phyloP scores from a whole-genome alignment of 352 stramenopile genomes.

The Phytophthora crassamura region DNA sequence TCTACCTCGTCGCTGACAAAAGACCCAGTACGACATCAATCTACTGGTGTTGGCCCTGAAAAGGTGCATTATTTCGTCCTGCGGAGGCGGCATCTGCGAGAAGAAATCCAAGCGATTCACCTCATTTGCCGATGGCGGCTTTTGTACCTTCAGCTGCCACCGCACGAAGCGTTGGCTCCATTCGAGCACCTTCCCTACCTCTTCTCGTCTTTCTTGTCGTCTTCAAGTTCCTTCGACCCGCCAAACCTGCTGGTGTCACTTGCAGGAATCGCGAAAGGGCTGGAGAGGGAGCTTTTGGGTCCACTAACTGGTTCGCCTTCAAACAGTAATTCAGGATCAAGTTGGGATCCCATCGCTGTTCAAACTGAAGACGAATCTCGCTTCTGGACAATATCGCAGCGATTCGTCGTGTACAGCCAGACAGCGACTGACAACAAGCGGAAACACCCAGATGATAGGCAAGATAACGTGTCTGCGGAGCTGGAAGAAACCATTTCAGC shows the following conservation, averaged over 20 bases:
- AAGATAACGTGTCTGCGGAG: not conserved
- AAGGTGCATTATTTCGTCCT: constrained; percentile 63
- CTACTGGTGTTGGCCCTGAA: not conserved
- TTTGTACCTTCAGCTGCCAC: constrained; percentile 52
- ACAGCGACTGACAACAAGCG: not conserved
- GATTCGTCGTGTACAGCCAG: constrained; percentile 33
- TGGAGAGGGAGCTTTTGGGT: constrained; percentile 27
- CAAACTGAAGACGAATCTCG: constrained; percentile 14
- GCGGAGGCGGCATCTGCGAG: constrained; percentile 35
- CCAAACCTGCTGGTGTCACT: constrained; percentile 41
- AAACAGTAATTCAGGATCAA: not conserved
- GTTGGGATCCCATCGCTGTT: constrained; percentile 10
- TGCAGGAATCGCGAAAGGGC: constrained; percentile 41
- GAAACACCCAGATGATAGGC: not conserved
- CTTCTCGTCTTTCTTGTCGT: constrained; percentile 40
- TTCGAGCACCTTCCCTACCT: constrained; percentile 62
- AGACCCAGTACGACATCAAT: not conserved
- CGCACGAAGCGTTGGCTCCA: constrained; percentile 52
- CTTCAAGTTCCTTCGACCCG: constrained; percentile 22
- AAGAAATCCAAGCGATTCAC: constrained; percentile 52
- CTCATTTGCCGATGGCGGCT: constrained; percentile 73
- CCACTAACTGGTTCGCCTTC: not conserved
- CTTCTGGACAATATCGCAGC: constrained; percentile 27
- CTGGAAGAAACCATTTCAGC: constrained; percentile 18
- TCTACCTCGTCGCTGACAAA: not conserved